Conservation (phyloP, 2,329 filamentous ascomycete genomes). For the Ceratocystis albifundus region DNA sequence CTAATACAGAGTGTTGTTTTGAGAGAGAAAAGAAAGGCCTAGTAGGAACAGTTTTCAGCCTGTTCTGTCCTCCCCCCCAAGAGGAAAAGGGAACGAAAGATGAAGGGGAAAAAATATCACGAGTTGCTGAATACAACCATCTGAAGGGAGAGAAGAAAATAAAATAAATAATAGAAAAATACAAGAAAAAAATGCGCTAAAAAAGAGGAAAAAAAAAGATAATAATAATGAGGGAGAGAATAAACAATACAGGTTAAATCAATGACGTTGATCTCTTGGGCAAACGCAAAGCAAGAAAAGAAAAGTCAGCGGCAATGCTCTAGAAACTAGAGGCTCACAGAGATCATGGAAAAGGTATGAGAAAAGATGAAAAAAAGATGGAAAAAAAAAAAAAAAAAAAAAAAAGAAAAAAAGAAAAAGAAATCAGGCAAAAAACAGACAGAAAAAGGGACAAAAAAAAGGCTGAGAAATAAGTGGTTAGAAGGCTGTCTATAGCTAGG, state of each 20-base stretch:
- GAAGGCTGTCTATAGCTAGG: neutral
- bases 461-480: neutral
- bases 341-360: neutral
- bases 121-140: neutral
- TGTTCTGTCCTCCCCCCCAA: neutral
- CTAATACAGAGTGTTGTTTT: too few species aligned
- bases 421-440: neutral
- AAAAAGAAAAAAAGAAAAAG: neutral
- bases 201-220: neutral
- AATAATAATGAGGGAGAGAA: neutral
- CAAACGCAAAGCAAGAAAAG: neutral
- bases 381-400: neutral
- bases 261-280: constrained; percentile 1
- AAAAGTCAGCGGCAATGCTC: too few species aligned
- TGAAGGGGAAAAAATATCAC: neutral
- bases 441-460: neutral
- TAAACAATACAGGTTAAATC: constrained; percentile 5
- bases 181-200: neutral
- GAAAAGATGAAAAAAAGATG: neutral
- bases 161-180: neutral
- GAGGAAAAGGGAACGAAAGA: neutral
- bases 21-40: too few species aligned
- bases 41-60: too few species aligned
- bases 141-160: neutral
- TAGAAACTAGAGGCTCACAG: too few species aligned